Conservation (phyloP, 2,329 filamentous ascomycete genomes). For the Colletotrichum trifolii region DNA sequence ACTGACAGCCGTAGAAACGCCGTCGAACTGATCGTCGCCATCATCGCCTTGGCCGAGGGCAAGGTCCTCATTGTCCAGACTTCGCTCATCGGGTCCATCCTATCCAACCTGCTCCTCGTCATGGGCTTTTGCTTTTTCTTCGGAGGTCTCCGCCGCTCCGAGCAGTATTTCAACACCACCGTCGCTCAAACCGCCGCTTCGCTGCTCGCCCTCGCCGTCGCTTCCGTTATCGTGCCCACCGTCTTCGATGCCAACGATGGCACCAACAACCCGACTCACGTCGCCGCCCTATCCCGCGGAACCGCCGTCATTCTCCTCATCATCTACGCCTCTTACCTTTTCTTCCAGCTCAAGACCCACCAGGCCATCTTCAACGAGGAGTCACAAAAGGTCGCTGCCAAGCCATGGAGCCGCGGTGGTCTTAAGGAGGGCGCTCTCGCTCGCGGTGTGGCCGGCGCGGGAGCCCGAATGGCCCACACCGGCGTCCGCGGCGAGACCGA, state of each 20-base stretch:
- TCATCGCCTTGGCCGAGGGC: slow-evolving; percentile 80
- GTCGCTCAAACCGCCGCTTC: slow-evolving; percentile 91
- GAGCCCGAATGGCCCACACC: slow-evolving; percentile 49
- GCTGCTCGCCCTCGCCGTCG: slow-evolving; percentile 81
- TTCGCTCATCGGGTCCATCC: slow-evolving; percentile 89
- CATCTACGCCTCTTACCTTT: slow-evolving; percentile 85
- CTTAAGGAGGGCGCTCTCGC: slow-evolving; percentile 49
- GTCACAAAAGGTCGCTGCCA: slow-evolving; percentile 79
- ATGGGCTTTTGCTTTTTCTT: slow-evolving; percentile 95
- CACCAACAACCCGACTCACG: slow-evolving; percentile 54
- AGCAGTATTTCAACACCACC: slow-evolving; percentile 92
- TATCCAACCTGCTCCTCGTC: slow-evolving; percentile 90
- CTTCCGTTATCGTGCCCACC: slow-evolving; percentile 87
- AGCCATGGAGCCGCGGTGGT: slow-evolving; percentile 53
- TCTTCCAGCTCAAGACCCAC: slow-evolving; percentile 93
- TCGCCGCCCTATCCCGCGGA: slow-evolving; percentile 75
- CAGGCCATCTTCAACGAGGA: slow-evolving; percentile 81
- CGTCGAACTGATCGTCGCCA: slow-evolving; percentile 87
- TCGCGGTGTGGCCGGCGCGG: slow-evolving; percentile 53
- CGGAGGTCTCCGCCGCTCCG: slow-evolving; percentile 79
- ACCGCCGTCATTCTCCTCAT: slow-evolving; percentile 84
- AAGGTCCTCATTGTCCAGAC: slow-evolving; percentile 91
- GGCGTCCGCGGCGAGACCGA: slow-evolving; percentile 52
- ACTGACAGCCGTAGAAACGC: slow-evolving; percentile 67
- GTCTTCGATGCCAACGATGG: slow-evolving; percentile 74